Evolutionary conservation across 1,284 basidiomycete genomes (phyloP).

Genomic region (Ceratobasidium sp.): DNA sequence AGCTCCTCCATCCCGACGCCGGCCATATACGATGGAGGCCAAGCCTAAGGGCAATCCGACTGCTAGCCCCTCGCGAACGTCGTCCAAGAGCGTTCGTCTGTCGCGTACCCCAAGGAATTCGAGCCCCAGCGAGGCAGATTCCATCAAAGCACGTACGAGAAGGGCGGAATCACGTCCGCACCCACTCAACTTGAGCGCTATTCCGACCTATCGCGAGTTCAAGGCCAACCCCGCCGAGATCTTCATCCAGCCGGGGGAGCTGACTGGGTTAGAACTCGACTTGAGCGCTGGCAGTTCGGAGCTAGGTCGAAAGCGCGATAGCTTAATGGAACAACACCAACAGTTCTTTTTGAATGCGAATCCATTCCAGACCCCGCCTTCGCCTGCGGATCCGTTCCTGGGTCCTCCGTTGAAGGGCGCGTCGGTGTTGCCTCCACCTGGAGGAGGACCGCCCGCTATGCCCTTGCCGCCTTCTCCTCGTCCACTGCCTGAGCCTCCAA

Average conservation of each 20-base stretch:
- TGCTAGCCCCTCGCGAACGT: slow-evolving; percentile 6
- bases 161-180: background rate
- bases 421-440: slow-evolving; percentile 6
- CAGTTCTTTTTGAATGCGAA: slow-evolving; percentile 16
- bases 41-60: background rate
- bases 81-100: slow-evolving; percentile 16
- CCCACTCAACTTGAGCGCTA: slow-evolving; percentile 8
- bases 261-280: slow-evolving; percentile 23
- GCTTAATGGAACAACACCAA: slow-evolving; percentile 32
- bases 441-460: slow-evolving; percentile 28
- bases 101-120: slow-evolving; percentile 1
- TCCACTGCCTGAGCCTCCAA: background rate
- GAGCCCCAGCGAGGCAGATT: background rate
- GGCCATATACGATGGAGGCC: slow-evolving; percentile 13
- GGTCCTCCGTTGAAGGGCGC: background rate
- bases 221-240: slow-evolving; percentile 10
- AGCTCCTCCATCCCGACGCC: background rate
- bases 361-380: slow-evolving; percentile 33
- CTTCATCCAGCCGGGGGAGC: slow-evolving; percentile 14
- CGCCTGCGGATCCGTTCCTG: slow-evolving; percentile 15
- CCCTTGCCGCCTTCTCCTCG: slow-evolving; percentile 24
- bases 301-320: slow-evolving; percentile 10
- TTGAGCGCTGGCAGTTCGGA: slow-evolving; percentile 1
- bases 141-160: background rate
- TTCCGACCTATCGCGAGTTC: slow-evolving; percentile 26